Conservation (phyloP, 495 filamentous ascomycete genomes). For the Glonium stellatum region DNA sequence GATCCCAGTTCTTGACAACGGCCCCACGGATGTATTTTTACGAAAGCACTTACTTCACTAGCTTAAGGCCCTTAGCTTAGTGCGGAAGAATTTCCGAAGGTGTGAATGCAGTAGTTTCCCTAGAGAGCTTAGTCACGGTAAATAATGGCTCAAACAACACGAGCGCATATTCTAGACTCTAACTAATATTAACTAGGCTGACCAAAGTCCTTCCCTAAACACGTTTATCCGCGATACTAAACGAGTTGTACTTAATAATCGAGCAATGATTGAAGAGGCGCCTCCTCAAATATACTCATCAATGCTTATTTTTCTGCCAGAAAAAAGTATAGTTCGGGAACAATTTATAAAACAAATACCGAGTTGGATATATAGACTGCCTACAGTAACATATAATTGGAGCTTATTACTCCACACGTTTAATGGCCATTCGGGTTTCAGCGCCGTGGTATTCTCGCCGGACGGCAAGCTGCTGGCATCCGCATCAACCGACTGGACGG, state of each 20-base stretch:
- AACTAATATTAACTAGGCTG: constrained; percentile 21
- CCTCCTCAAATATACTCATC: constrained; percentile 32
- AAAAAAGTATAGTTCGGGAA: constrained; percentile 14
- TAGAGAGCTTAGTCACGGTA: neutral
- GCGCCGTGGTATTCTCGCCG: constrained; percentile 8
- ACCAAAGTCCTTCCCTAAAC: constrained; percentile 26
- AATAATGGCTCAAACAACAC: neutral
- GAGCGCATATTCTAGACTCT: constrained; percentile 12
- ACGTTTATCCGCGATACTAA: constrained; percentile 35
- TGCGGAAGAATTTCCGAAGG: constrained; percentile 8
- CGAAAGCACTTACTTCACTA: constrained; percentile 27
- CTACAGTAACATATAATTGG: neutral
- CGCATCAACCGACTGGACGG: neutral
- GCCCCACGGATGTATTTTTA: neutral
- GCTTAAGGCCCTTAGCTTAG: constrained; percentile 10
- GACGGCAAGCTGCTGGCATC: constrained; percentile 24
- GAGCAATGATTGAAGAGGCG: constrained; percentile 21
- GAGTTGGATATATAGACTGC: neutral
- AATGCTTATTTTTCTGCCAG: constrained; percentile 36
- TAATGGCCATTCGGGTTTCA: constrained; percentile 5
- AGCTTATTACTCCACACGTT: neutral
- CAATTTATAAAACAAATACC: neutral
- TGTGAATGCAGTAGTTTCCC: constrained; percentile 12
- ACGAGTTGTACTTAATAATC: constrained; percentile 33
- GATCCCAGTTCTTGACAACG: neutral